Evolutionary conservation across 257 asterid species (phyloP), one percentile per base, ranked within the genome.

Genomic region (Fraxinus cuspidata): DNA sequence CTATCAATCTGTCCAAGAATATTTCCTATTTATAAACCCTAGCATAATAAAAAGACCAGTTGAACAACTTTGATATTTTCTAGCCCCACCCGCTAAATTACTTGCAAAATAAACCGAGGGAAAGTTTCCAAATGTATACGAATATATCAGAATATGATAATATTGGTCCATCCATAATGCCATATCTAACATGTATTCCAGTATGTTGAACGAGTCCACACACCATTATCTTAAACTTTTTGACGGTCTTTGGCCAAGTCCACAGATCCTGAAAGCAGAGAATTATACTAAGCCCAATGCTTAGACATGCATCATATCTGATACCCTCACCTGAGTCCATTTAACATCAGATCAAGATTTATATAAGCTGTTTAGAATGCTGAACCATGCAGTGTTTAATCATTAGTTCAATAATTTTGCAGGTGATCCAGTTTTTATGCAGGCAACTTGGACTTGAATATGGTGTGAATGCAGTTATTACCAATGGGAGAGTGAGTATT

Each of bases 401-500:
- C n/a, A 37, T 80, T 78, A 78, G 60, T 78, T 78, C 78, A 47
- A 77, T 76, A 58, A 51, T 56, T 64, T 19, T 89, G 88, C 96
- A 96, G 99, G 97, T 87, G 78, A 80, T 92, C 70, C 95, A 85
- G 81, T 96, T 93, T 88, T 83, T 92, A 75, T 87, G 83, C 87
- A 85, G 91, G 85, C 87, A 89, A 82, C 73, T 91, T 51, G 95
- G 92, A 32, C 86, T 92, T 84, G 97, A 89, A 83, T 64, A 19
- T 82, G 97, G 97, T 71, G 84, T 73, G 76, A 92, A 87, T 78
- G 98, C 97, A 68, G 97, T 96, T 83, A 88, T 96, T 85, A 96
- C 99, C 78, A 96, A 93, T 87, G 99, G 99, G 78, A 93, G 98
- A 88, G 99, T 96, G 86, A 88, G 99, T 85, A 69, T 77, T 51